These are phyloP conservation scores for Pyrenophora graminea DNA, from an alignment of 2,329 filamentous ascomycete genomes.

Conservation along the genomic window DNA sequence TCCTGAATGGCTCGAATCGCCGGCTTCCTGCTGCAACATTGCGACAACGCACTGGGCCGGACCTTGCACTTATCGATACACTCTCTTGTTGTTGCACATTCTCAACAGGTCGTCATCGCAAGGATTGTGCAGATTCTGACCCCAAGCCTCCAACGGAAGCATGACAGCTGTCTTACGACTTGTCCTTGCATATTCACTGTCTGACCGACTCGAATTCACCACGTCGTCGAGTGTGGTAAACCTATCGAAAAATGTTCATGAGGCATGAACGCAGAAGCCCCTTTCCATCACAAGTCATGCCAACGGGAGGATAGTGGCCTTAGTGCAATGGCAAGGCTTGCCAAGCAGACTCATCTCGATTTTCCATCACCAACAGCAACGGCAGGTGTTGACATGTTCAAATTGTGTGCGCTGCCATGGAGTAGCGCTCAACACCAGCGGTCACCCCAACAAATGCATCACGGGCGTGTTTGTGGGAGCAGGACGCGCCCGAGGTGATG, in stretches of 20 bases:
- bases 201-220: not conserved
- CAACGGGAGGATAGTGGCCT: constrained; percentile 24
- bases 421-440: constrained; percentile 2
- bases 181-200: constrained; percentile 10
- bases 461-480: not conserved
- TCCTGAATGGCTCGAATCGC: constrained; percentile 24
- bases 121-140: not conserved
- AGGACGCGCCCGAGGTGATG: constrained; percentile 16
- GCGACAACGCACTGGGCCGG: constrained; percentile 19
- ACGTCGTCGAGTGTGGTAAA: not conserved
- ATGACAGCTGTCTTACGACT: constrained; percentile 5
- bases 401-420: not conserved
- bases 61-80: constrained; percentile 24
- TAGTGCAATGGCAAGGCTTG: constrained; percentile 29
- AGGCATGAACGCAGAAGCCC: constrained; percentile 20
- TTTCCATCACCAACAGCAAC: constrained; percentile 4
- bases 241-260: constrained; percentile 7
- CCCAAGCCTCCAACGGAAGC: not conserved
- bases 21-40: constrained; percentile 17
- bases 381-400: constrained; percentile 1
- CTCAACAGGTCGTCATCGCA: constrained; percentile 1
- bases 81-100: constrained; percentile 16
- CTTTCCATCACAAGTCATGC: constrained; percentile 27
- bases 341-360: constrained; percentile 34
- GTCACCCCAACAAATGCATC: constrained; percentile 10